phyloP scores from a whole-genome alignment of 2,329 filamentous ascomycete genomes.

The Pyrenophora seminiperda region DNA sequence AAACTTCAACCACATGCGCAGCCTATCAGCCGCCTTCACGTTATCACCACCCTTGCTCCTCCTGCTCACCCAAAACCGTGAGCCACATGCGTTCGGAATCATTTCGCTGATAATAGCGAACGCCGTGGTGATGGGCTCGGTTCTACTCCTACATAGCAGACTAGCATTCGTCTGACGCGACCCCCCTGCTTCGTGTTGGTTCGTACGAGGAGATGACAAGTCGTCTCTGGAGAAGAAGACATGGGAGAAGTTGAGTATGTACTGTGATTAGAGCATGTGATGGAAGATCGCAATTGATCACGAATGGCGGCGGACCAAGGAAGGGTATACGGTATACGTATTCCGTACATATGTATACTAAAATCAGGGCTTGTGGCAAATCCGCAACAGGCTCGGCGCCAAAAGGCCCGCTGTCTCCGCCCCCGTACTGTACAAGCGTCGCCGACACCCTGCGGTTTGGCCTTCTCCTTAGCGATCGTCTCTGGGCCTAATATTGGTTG shows the following conservation, averaged over 20 bases:
- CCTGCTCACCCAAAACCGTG: constrained; percentile 7
- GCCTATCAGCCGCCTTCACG: constrained; percentile 24
- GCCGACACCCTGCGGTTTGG: constrained; percentile 24
- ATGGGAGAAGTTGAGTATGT: neutral
- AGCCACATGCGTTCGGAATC: constrained; percentile 16
- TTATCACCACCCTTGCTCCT: constrained; percentile 21
- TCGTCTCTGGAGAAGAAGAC: no score
- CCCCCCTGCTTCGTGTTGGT: neutral
- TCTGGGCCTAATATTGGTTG: constrained; percentile 34
- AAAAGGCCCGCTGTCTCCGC: constrained; percentile 6
- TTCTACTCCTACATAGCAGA: no score
- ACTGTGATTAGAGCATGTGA: neutral
- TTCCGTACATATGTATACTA: no score
- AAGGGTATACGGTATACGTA: neutral
- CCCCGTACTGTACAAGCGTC: constrained; percentile 9
- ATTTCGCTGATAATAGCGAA: constrained; percentile 22
- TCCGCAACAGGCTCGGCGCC: constrained; percentile 16
- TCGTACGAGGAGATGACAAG: neutral
- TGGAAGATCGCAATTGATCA: neutral
- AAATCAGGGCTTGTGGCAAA: no score
- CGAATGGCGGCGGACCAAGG: no score
- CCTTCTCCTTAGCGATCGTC: constrained; percentile 21
- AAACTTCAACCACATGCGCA: constrained; percentile 3
- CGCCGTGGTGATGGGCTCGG: constrained; percentile 2
- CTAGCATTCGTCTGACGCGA: constrained; percentile 3